Conservation (phyloP, 2,329 filamentous ascomycete species). For the Fusarium hainanense region DNA sequence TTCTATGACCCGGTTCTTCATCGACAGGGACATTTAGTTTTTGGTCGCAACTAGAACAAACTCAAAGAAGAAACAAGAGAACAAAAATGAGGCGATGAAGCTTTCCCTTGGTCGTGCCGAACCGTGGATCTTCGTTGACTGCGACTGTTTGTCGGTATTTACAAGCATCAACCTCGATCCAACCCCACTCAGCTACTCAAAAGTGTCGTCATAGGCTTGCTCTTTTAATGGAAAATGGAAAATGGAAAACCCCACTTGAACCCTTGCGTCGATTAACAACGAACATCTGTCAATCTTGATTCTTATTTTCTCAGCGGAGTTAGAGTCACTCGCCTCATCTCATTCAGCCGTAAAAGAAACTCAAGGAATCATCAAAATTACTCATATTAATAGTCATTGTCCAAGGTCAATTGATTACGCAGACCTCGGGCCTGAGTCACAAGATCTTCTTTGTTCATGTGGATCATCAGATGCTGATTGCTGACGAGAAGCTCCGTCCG, state of each 20-base stretch:
- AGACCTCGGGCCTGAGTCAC: slow-evolving; percentile 34
- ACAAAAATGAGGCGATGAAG: slow-evolving; percentile 25
- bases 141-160: background rate
- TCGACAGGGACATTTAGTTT: slow-evolving; percentile 27
- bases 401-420: slow-evolving; percentile 32
- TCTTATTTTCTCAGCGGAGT: slow-evolving; percentile 17
- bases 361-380: background rate
- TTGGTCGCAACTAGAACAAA: slow-evolving; percentile 5
- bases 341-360: background rate
- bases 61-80: background rate
- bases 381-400: slow-evolving; percentile 1
- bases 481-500: slow-evolving; percentile 19
- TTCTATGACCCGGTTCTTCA: slow-evolving; percentile 18
- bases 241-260: slow-evolving; percentile 26
- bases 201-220: slow-evolving; percentile 38
- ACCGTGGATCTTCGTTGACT: slow-evolving; percentile 22
- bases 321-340: slow-evolving; percentile 5
- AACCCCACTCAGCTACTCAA: slow-evolving; percentile 19
- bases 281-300: slow-evolving; percentile 24
- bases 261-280: slow-evolving; percentile 26
- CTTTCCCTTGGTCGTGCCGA: slow-evolving; percentile 28
- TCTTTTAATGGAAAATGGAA: slow-evolving; percentile 2
- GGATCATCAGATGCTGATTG: slow-evolving; percentile 23
- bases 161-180: slow-evolving; percentile 1
- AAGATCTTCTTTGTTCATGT: slow-evolving; percentile 35